Evolutionary conservation across 2,329 filamentous ascomycete species (phyloP).

Genomic region (Arthrobotrys megalospora): DNA sequence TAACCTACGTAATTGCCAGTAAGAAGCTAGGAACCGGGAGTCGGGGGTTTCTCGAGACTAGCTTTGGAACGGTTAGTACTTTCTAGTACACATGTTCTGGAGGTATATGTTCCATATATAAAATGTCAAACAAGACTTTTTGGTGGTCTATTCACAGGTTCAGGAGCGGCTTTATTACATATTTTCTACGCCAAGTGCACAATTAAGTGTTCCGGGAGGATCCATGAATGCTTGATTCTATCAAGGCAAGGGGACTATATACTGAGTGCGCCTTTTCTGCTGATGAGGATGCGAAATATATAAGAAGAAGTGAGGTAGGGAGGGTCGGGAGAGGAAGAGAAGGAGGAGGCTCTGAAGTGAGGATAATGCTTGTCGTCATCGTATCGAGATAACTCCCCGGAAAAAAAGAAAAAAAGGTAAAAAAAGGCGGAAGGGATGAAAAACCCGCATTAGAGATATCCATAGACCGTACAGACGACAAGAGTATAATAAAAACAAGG

Average conservation of each 20-base stretch:
- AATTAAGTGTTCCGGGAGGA: constrained; percentile 46
- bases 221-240: constrained; percentile 61
- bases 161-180: background rate
- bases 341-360: constrained; percentile 22
- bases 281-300: constrained; percentile 59
- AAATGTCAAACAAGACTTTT: background rate
- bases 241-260: constrained; percentile 57
- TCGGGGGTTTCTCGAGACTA: too few species aligned
- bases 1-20: too few species aligned
- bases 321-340: constrained; percentile 9
- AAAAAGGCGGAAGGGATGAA: constrained; percentile 60
- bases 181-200: constrained; percentile 8
- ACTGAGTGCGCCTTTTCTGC: constrained; percentile 60
- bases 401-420: constrained; percentile 60
- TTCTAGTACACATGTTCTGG: too few species aligned
- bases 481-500: constrained; percentile 43
- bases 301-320: constrained; percentile 20
- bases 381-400: constrained; percentile 57
- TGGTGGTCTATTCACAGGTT: background rate
- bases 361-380: constrained; percentile 54
- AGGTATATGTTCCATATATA: background rate
- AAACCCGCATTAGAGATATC: constrained; percentile 61
- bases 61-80: too few species aligned
- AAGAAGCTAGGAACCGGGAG: too few species aligned
- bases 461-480: constrained; percentile 61